Evolutionary conservation across 305 asterid genomes (phyloP).

Genomic region (Petunia hybrid): DNA sequence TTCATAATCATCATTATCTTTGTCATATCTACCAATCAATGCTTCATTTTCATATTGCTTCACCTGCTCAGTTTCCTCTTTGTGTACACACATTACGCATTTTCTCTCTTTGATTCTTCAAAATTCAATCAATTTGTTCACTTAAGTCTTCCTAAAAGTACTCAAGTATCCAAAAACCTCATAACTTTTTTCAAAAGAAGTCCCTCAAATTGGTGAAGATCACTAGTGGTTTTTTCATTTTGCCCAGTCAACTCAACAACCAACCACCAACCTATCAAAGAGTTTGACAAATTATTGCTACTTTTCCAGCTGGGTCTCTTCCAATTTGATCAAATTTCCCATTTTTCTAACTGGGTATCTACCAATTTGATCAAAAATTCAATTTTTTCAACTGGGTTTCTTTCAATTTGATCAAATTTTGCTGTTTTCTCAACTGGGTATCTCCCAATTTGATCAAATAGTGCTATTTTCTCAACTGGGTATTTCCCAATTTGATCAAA

Average conservation of each 20-base stretch:
- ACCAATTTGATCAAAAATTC: background rate
- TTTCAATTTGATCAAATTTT: background rate
- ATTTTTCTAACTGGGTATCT: background rate
- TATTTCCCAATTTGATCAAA: background rate
- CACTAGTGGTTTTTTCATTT: background rate
- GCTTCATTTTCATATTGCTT: slow-evolving; percentile 8
- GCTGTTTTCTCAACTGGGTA: background rate
- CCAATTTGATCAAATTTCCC: background rate
- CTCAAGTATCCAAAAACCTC: background rate
- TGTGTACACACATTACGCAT: background rate
- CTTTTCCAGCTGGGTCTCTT: slow-evolving; percentile 21
- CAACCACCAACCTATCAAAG: background rate
- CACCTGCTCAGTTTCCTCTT: slow-evolving; percentile 21
- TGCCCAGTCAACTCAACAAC: slow-evolving; percentile 28
- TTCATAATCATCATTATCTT: background rate
- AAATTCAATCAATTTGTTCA: slow-evolving; percentile 30
- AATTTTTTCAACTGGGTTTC: background rate
- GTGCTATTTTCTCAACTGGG: background rate
- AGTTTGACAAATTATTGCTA: slow-evolving; percentile 5
- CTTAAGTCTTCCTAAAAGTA: slow-evolving; percentile 1
- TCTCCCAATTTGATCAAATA: background rate
- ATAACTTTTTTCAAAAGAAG: background rate
- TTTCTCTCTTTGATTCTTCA: background rate
- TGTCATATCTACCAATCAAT: slow-evolving; percentile 27
- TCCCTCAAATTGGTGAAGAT: background rate